Percentiles rank a stretch among this genome's conserved stretches.
Evolutionary conservation across 2,329 filamentous ascomycete species (phyloP).

Genomic region (Penicillium sp.): DNA sequence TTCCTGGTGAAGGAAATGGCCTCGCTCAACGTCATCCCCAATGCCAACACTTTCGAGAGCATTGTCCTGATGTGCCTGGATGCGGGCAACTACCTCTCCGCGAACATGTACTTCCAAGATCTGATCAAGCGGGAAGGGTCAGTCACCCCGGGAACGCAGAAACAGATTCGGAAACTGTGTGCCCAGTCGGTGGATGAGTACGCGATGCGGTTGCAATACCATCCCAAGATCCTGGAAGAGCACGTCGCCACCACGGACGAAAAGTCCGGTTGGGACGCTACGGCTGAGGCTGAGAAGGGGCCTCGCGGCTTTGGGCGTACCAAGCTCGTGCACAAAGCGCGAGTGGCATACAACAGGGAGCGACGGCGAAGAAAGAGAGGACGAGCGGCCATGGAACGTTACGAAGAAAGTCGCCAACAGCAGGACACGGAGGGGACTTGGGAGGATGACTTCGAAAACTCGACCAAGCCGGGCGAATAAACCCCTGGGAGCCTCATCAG

Average conservation of each 20-base stretch:
- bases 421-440: not conserved
- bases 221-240: slow-evolving; percentile 25
- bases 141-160: slow-evolving; percentile 24
- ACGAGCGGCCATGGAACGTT: not conserved
- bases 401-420: not conserved
- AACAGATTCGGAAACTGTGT: slow-evolving; percentile 31
- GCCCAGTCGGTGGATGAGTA: slow-evolving; percentile 29
- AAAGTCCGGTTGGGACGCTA: not conserved
- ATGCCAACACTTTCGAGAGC: slow-evolving; percentile 61
- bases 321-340: not conserved
- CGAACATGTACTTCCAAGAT: slow-evolving; percentile 40
- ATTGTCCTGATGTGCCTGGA: slow-evolving; percentile 58
- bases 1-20: slow-evolving; percentile 64
- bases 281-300: not conserved
- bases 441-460: not conserved
- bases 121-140: slow-evolving; percentile 30
- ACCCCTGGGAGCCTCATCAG: not conserved
- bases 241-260: slow-evolving; percentile 1
- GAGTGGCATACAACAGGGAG: slow-evolving; percentile 4
- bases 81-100: slow-evolving; percentile 35
- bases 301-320: not conserved
- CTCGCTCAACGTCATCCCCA: slow-evolving; percentile 53
- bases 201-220: slow-evolving; percentile 31
- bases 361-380: slow-evolving; percentile 4
- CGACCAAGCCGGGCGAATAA: not conserved